These are phyloP conservation scores for Meyerozyma guilliermondii DNA, from an alignment of 1,139 yeast species.

Conservation along the genomic window DNA sequence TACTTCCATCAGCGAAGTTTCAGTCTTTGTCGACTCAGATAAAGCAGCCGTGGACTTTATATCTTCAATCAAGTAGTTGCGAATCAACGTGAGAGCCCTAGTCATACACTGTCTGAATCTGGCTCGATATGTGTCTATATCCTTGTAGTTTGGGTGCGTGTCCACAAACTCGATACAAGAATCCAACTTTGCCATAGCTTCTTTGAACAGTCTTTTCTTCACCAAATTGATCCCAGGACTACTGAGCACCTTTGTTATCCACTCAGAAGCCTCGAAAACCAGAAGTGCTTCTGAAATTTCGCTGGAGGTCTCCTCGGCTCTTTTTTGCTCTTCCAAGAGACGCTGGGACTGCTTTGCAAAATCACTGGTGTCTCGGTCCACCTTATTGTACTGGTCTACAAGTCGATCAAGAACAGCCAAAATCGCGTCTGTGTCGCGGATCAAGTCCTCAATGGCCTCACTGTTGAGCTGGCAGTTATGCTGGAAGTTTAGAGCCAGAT, in stretches of 20 bases:
- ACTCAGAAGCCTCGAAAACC: slow-evolving; percentile 67
- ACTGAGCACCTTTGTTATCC: slow-evolving; percentile 63
- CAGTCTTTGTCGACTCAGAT: slow-evolving; percentile 15
- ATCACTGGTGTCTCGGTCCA: slow-evolving; percentile 55
- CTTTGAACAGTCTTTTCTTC: slow-evolving; percentile 48
- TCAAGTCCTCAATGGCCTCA: slow-evolving; percentile 29
- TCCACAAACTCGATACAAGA: slow-evolving; percentile 36
- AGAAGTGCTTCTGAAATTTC: slow-evolving; percentile 51
- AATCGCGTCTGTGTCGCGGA: slow-evolving; percentile 37
- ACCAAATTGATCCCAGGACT: slow-evolving; percentile 61
- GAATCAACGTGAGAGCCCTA: slow-evolving; percentile 70
- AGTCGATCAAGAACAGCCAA: slow-evolving; percentile 38
- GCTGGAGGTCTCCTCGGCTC: slow-evolving; percentile 37
- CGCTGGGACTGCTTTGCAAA: slow-evolving; percentile 57
- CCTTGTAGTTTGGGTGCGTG: slow-evolving; percentile 51
- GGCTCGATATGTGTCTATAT: slow-evolving; percentile 63
- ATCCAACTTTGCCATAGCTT: slow-evolving; percentile 57
- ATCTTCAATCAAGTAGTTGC: slow-evolving; percentile 57
- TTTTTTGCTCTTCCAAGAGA: slow-evolving; percentile 47
- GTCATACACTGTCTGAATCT: slow-evolving; percentile 84
- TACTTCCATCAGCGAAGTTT: background rate
- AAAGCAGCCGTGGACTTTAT: slow-evolving; percentile 45
- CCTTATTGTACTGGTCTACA: slow-evolving; percentile 48
- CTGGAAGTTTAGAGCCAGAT: slow-evolving; percentile 33
- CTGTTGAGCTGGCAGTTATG: slow-evolving; percentile 33